Conservation (phyloP, 306 rosid genomes). For the Spatholobus suberectus region DNA sequence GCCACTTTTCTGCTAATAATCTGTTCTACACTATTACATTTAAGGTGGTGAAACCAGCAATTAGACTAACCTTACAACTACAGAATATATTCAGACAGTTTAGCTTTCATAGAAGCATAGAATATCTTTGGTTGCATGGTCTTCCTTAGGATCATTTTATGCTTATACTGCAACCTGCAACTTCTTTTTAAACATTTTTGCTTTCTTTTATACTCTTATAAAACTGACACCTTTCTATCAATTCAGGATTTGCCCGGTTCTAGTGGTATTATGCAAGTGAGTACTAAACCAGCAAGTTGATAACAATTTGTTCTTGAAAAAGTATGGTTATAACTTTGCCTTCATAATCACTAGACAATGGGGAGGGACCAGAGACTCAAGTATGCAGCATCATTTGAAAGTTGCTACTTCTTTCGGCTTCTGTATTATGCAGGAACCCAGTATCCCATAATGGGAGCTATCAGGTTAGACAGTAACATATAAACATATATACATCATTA, state of each 20-base stretch:
- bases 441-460: slow-evolving; percentile 95
- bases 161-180: slow-evolving; percentile 4
- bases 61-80: neutral
- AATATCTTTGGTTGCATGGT: slow-evolving; percentile 14
- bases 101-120: neutral
- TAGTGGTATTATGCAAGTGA: slow-evolving; percentile 92
- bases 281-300: slow-evolving; percentile 47
- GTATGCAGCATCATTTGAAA: slow-evolving; percentile 90
- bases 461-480: slow-evolving; percentile 60
- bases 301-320: slow-evolving; percentile 20
- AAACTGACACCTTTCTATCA: slow-evolving; percentile 38
- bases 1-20: neutral
- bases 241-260: slow-evolving; percentile 94
- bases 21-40: neutral
- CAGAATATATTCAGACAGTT: neutral
- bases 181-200: slow-evolving; percentile 7
- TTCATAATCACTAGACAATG: slow-evolving; percentile 71
- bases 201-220: slow-evolving; percentile 12
- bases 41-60: slow-evolving; percentile 12
- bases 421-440: slow-evolving; percentile 95
- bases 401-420: slow-evolving; percentile 88
- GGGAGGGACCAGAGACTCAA: slow-evolving; percentile 87
- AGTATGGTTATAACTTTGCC: slow-evolving; percentile 38
- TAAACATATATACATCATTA: slow-evolving; percentile 5
- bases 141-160: neutral